phyloP scores from a whole-genome alignment of 176 grass and related monocot species.

The Metroxylon sagu region DNA sequence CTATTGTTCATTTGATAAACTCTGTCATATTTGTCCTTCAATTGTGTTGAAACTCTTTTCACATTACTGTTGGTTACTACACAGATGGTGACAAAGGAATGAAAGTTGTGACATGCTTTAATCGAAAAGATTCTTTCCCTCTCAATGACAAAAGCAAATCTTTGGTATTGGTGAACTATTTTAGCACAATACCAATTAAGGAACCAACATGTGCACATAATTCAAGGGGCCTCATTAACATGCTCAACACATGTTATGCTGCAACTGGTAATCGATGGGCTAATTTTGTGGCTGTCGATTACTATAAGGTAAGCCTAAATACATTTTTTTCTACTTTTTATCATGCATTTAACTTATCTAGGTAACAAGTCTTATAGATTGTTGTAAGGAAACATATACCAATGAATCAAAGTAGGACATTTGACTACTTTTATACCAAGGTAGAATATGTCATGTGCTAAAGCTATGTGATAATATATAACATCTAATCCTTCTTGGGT shows the following conservation, averaged over 20 bases:
- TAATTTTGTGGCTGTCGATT: conserved; percentile 62
- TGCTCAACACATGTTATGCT: conserved; percentile 45
- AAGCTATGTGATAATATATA: too few relatives aligned
- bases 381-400: too few relatives aligned
- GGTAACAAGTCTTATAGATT: too few relatives aligned
- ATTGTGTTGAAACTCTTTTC: too few relatives aligned
- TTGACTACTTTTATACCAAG: too few relatives aligned
- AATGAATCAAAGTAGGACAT: too few relatives aligned
- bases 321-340: too few relatives aligned
- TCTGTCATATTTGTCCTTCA: too few relatives aligned
- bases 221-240: conserved; percentile 31
- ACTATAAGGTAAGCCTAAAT: conserved; percentile 43
- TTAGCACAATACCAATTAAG: conserved; percentile 38
- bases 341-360: too few relatives aligned
- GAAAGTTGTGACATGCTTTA: conserved; percentile 51
- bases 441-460: too few relatives aligned
- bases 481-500: too few relatives aligned
- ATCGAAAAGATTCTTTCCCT: conserved; percentile 44
- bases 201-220: conserved; percentile 37
- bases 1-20: too few relatives aligned
- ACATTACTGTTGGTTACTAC: neutral
- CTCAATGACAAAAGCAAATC: conserved; percentile 53
- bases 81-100: conserved; percentile 69
- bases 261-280: conserved; percentile 54
- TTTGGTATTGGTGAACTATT: conserved; percentile 63